phyloP scores from a whole-genome alignment of 2,329 filamentous ascomycete species.

The Pyricularia pennisetigena region DNA sequence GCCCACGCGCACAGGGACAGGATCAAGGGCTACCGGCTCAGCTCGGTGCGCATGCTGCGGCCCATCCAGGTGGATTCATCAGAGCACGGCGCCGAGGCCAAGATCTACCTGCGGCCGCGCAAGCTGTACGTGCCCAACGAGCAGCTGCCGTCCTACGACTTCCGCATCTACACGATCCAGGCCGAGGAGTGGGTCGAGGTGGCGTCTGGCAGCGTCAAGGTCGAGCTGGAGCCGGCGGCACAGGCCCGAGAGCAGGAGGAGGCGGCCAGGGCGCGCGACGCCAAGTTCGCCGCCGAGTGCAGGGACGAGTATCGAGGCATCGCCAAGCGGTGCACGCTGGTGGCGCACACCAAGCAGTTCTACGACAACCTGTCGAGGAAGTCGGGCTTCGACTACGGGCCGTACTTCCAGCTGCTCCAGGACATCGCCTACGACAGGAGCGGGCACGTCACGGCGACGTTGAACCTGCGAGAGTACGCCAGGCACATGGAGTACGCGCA shows the following conservation, averaged over 20 bases:
- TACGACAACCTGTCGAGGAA: neutral
- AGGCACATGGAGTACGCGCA: neutral
- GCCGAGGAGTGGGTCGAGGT: conserved; percentile 9
- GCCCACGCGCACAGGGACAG: conserved; percentile 11
- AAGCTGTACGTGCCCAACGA: neutral
- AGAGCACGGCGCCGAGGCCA: conserved; percentile 5
- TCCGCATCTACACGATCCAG: conserved; percentile 8
- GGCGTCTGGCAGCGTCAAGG: conserved; percentile 7
- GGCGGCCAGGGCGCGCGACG: neutral
- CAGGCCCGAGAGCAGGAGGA: neutral
- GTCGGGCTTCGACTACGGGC: neutral
- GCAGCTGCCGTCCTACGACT: conserved; percentile 8
- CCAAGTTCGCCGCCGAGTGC: neutral
- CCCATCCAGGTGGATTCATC: neutral
- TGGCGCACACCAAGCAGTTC: neutral
- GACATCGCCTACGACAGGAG: neutral
- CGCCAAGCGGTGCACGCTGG: neutral
- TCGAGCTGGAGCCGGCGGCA: neutral
- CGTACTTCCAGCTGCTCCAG: neutral
- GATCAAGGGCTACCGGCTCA: conserved; percentile 7
- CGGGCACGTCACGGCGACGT: neutral
- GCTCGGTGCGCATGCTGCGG: conserved; percentile 7
- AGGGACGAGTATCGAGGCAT: neutral
- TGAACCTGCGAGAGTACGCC: neutral
- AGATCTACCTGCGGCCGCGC: conserved; percentile 8